Evolutionary conservation across 805 yeast species (phyloP), one percentile per base, ranked within the genome.

Genomic region (Citeromyces nyonsensis): DNA sequence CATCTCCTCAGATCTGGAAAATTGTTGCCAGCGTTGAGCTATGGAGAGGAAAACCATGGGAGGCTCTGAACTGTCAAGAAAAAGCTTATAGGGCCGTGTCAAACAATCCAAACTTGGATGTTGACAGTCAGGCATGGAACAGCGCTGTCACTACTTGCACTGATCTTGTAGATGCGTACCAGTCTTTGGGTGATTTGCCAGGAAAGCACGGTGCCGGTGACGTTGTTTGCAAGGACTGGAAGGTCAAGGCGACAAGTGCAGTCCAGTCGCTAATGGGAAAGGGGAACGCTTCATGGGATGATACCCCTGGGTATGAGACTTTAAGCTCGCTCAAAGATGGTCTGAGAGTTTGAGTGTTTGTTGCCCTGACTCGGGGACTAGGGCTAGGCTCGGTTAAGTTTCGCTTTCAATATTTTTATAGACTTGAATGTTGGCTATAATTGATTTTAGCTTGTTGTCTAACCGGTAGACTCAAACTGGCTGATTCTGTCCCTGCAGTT

Each of bases 161-260:
- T 24, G 94, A 85, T 38, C 60, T 88, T 35, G 74, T 80, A 2
- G 80, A 91, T 27, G 88, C 95, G 1, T 88, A 85, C 49, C 85
- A 77, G 46, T 75, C 81, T 3, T 63, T 82, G 24, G 97, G 97
- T n/a, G 91, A 79, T 36, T 52, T 71, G 42, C 79, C 81, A 8
- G 93, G 93, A 6, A 76, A 71, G 44, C 67, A 75, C 45, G 79
- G 78, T 15, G 85, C 83, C 2, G 93, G 77, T 13, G 83, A 80
- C 48, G 41, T 77, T n/a, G 93, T 86, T 7, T 85, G 95, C 51
- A 73, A 76, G 46, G 94, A 85, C 48, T 86, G 96, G 96, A 79
- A 72, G 47, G 81, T 77, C 55, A 84, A 84, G 49, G 75, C 94
- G 2, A 66, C 75, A 39, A 65, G 80, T 10, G 60, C 81, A 1